A percentile compares a stretch with the other conserved stretches of the same genome.
Evolutionary conservation across 148 eudicot species (phyloP).

Genomic region (Fallopia convolvulus): DNA sequence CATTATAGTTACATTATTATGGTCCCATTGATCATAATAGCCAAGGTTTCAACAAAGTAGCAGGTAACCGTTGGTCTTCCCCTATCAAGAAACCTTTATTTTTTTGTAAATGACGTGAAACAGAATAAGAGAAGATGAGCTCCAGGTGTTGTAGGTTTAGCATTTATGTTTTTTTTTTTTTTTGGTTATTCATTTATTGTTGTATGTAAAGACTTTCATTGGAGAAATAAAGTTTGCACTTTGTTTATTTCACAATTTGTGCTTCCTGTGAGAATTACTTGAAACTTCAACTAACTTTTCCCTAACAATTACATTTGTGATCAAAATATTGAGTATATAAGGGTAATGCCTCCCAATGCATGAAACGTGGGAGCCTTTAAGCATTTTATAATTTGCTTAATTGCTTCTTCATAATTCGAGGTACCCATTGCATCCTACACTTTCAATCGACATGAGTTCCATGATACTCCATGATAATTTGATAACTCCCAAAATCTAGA

Average conservation of each 20-base stretch:
- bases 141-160: not conserved
- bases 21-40: constrained; percentile 6
- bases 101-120: not conserved
- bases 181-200: not conserved
- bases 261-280: not conserved
- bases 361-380: too few species aligned
- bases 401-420: too few species aligned
- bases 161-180: not conserved
- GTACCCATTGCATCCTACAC: too few species aligned
- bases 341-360: too few species aligned
- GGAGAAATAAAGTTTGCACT: not conserved
- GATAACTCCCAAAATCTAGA: too few species aligned
- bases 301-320: too few species aligned
- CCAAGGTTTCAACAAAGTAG: not conserved
- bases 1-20: not conserved
- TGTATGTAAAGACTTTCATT: constrained; percentile 4
- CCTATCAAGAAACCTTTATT: not conserved
- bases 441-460: too few species aligned
- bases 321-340: too few species aligned
- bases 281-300: too few species aligned
- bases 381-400: too few species aligned
- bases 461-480: too few species aligned
- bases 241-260: not conserved
- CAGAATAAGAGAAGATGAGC: constrained; percentile 8
- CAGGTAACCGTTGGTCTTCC: not conserved